Percentiles rank a stretch among this genome's conserved stretches.
Evolutionary conservation across 441 rosid species (phyloP).

Genomic region (Pelargonium cotyledonis): DNA sequence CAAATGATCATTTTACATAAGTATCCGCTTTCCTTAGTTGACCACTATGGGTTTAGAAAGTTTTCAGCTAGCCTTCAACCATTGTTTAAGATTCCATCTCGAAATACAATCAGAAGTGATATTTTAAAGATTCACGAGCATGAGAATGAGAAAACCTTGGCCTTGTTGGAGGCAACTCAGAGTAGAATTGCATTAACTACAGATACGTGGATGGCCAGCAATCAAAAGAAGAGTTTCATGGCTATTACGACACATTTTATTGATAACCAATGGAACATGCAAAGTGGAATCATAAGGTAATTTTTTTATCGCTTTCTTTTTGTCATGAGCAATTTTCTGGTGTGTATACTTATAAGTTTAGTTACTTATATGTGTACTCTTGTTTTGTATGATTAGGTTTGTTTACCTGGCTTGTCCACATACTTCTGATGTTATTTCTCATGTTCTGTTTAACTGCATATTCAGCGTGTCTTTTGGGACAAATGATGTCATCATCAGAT

Average conservation of each 20-base stretch:
- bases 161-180: no score
- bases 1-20: neutral
- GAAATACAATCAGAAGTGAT: neutral
- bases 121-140: neutral
- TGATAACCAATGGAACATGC: neutral
- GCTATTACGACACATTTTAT: neutral
- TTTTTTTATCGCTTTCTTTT: no score
- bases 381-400: no score
- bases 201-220: neutral
- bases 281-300: neutral
- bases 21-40: neutral
- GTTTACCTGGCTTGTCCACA: neutral
- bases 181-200: neutral
- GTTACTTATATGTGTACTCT: no score
- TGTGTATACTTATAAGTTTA: no score
- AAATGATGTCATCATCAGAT: neutral
- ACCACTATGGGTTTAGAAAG: neutral
- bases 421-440: neutral
- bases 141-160: neutral
- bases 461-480: neutral
- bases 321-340: no score
- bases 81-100: neutral
- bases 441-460: neutral
- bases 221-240: neutral
- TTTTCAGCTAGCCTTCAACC: neutral